Conservation (phyloP, 257 asterid genomes). For the Solanum infundibuliforme region DNA sequence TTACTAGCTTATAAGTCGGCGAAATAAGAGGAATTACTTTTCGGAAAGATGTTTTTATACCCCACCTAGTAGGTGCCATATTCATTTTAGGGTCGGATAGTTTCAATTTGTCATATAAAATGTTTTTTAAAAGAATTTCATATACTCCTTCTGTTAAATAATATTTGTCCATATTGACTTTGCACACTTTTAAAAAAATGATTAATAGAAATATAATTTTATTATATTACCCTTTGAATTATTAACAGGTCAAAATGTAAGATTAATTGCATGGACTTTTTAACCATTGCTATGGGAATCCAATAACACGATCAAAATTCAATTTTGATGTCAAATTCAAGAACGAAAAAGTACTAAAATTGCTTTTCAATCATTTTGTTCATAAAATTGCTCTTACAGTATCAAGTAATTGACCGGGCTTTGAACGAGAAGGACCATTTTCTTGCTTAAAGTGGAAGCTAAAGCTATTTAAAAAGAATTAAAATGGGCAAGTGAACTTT, state of each 20-base stretch:
- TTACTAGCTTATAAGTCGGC: background rate
- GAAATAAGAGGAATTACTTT: background rate
- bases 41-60: background rate
- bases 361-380: background rate
- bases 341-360: background rate
- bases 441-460: constrained; percentile 13
- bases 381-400: background rate
- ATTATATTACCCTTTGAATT: too few species aligned
- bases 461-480: background rate
- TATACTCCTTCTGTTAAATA: too few species aligned
- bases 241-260: background rate
- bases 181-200: fast-evolving
- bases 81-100: background rate
- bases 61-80: background rate
- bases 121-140: too few species aligned
- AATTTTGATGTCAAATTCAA: background rate
- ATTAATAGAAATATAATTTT: fast-evolving
- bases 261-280: background rate
- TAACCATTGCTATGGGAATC: background rate
- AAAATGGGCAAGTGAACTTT: background rate
- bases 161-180: too few species aligned
- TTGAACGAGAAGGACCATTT: background rate
- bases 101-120: too few species aligned
- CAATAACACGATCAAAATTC: background rate
- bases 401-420: background rate